Conservation (phyloP, 2,329 filamentous ascomycete species). For the Fusarium sp. region DNA sequence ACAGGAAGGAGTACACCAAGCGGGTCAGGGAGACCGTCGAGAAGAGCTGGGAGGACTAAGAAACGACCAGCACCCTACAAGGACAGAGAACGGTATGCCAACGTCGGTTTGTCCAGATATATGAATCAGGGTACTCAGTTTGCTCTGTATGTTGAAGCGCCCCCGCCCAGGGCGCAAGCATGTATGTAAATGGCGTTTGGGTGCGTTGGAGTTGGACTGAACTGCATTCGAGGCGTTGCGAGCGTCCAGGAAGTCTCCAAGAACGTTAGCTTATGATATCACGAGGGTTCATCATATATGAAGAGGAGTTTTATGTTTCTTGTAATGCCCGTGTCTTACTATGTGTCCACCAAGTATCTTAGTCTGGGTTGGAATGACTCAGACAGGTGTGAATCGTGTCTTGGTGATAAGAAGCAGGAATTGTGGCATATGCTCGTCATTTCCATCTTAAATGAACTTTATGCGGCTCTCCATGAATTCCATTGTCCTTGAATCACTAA, state of each 20-base stretch:
- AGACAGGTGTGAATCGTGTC: background rate
- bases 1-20: conserved; percentile 95
- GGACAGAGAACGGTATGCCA: conserved; percentile 38
- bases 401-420: conserved; percentile 24
- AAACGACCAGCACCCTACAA: background rate
- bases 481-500: background rate
- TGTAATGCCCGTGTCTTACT: conserved; percentile 9
- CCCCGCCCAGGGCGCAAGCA: conserved; percentile 9
- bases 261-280: conserved; percentile 43
- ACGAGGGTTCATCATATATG: conserved; percentile 36
- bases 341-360: background rate
- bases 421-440: conserved; percentile 11
- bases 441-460: conserved; percentile 4
- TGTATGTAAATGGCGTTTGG: conserved; percentile 48
- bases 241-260: conserved; percentile 33
- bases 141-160: conserved; percentile 9
- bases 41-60: conserved; percentile 97
- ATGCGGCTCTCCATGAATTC: background rate
- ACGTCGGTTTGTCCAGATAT: conserved; percentile 33
- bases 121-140: conserved; percentile 29
- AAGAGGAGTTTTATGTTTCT: conserved; percentile 43
- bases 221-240: conserved; percentile 49
- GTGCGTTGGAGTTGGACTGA: conserved; percentile 48
- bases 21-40: conserved; percentile 95
- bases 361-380: background rate